Base-by-base conservation (phyloP, 371 early-diverging fungal genomes). In the Syncephalastrum racemosum region DNA sequence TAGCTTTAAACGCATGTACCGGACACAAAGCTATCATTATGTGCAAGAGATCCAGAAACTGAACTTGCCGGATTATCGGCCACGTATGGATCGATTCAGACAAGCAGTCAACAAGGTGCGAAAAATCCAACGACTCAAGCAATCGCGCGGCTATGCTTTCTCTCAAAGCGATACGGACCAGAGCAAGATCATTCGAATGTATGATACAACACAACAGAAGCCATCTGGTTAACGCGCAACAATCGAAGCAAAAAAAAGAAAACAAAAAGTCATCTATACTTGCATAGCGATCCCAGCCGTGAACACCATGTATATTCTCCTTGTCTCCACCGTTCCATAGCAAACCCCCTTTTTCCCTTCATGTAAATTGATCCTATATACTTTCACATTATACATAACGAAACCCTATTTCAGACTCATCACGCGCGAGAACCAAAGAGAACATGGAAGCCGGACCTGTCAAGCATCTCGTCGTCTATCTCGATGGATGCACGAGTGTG, bases 1-100 rank as follows among this genome's bases (percentile, higher is more conserved):
- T 20, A 90, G 90, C 68, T 58, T 68, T 58, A 89, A 94, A 75
- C 87, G 94, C 46, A 90, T 89, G 83, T 91, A 90, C 70, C 71
- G 83, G 46, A 83, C 90, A 16, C 59, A 85, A 56, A 82, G 91
- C 10, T 96, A 96, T 73, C 98, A 98, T 67, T 92, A 93, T 61
- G 93, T 96, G 31, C 98, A 98, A 74, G 98, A 98, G 74, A 96
- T 98, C 47, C 95, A 96, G 72, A 95, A 97, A 75, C 95, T 88
- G 86, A 95, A 97, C 75, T 92, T 97, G 53, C 97, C 97, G n/a
- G 98, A 97, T 65, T 93, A 94, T 68, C 87, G 96, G 42, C 97
- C 98, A 40, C 83, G 97, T 31, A 92, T 94, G 94, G 96, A 98
- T 67, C 80, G 94, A 53, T 98, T 98, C 89, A 85, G 93, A 62